Base-by-base conservation (phyloP, 441 rosid species). In the Mallotus japonicus region DNA sequence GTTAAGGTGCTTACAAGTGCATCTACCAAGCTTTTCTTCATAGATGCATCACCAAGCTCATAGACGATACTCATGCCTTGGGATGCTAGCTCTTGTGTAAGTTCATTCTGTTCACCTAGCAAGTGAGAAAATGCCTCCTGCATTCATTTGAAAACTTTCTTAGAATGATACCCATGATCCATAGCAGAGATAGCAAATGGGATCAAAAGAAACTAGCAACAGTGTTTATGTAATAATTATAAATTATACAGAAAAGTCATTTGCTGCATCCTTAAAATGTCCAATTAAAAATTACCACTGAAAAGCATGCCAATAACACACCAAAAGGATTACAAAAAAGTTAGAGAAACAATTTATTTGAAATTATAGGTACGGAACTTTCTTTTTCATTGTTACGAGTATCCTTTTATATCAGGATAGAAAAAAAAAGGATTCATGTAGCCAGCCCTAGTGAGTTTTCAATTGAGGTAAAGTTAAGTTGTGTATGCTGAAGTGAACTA, bases 11-110 rank as follows among this genome's bases (percentile, higher is more conserved):
- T 73, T 34, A 93, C 97, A 69, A 95, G 92, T 72, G 98, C 95
- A 82, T 89, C 92, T 78, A 93, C 99, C 77, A 95, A 86, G 83
- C 80, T 88, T 76, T 87, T 69, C 90, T 92, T 93, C 98, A 92
- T 95, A 66, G 97, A 84, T 69, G 83, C 86, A 83, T 95, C 95
- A 34, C 99, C 99, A 82, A 92, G 94, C 24, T 95, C 99, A 84
- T 93, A 95, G 22, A 93, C 93, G 76, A 95, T 89, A 83, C 99
- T 95, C 98, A 95, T 95, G 62, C 99, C 99, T 76, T 93, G 99
- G 71, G 99, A 95, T 73, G 98, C 99, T 74, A 95, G 85, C 76
- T 93, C 98, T 87, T 93, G 99, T 64, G 97, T 92, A 61, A 95
- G 97, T 84, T 93, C 99, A 83, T 93, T 85, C 78, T 95, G 98